phyloP scores from a whole-genome alignment of 2,329 filamentous ascomycete species.

The Cladosporium oxysporum region DNA sequence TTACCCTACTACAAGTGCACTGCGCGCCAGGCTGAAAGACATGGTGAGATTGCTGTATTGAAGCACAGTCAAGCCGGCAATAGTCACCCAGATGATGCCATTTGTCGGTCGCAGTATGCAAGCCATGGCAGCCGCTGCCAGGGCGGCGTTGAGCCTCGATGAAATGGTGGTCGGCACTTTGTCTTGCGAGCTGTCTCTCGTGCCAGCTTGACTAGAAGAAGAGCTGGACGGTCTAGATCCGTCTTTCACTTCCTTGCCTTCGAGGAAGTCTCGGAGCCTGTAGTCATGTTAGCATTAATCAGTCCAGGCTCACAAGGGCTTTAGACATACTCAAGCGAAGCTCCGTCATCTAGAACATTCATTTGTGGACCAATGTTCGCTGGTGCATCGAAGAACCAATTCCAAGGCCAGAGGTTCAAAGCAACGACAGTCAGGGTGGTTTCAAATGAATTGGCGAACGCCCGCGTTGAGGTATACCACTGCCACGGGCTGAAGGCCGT shows the following conservation, averaged over 20 bases:
- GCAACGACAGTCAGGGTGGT: conserved; percentile 81
- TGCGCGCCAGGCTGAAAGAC: background rate
- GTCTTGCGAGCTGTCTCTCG: background rate
- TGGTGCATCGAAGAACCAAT: conserved; percentile 35
- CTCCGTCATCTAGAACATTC: background rate
- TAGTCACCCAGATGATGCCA: conserved; percentile 74
- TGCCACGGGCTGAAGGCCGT: conserved; percentile 84
- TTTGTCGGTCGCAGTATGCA: conserved; percentile 90
- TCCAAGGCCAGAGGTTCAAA: conserved; percentile 85
- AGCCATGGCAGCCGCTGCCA: conserved; percentile 76
- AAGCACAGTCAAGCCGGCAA: conserved; percentile 59
- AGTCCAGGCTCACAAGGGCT: too few relatives aligned
- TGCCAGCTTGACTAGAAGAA: background rate
- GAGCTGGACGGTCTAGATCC: background rate
- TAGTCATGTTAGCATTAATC: background rate
- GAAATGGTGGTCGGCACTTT: background rate
- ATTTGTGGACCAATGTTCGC: background rate
- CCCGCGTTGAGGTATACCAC: conserved; percentile 91
- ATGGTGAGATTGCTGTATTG: conserved; percentile 39
- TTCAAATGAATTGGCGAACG: conserved; percentile 92
- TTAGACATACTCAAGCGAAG: conserved; percentile 5
- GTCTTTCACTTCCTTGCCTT: conserved; percentile 9
- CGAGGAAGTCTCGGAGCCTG: conserved; percentile 16
- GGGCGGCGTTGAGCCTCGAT: conserved; percentile 39
- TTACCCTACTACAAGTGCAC: conserved; percentile 11